Percentiles rank a stretch among this genome's conserved stretches.
Conservation (phyloP, 371 early-diverging fungal species). For the Basidiobolus heterosporus region DNA sequence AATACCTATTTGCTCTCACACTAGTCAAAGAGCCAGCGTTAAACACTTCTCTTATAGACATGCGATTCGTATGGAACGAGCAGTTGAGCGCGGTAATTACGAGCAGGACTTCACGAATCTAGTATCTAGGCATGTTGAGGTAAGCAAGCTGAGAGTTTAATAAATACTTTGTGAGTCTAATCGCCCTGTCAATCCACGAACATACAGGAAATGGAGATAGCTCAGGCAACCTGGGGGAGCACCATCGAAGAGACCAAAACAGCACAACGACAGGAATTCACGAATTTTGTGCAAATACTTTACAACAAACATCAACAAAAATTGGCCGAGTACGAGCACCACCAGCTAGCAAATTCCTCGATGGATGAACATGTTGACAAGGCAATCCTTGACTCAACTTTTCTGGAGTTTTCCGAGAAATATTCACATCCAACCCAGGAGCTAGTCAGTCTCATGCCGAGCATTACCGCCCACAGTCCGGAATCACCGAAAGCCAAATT, state of each 20-base stretch:
- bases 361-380: background rate
- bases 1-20: too few relatives aligned
- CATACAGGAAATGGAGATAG: slow-evolving; percentile 28
- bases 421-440: background rate
- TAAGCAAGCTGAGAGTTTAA: background rate
- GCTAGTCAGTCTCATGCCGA: slow-evolving; percentile 2
- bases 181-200: too few relatives aligned
- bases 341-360: background rate
- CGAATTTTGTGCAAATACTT: slow-evolving; percentile 47
- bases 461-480: slow-evolving; percentile 5
- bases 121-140: slow-evolving; percentile 33
- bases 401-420: slow-evolving; percentile 1
- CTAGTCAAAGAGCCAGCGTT: too few relatives aligned
- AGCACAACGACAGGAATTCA: slow-evolving; percentile 42
- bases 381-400: slow-evolving; percentile 1
- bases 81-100: slow-evolving; percentile 1
- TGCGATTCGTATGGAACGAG: too few relatives aligned
- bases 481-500: slow-evolving; percentile 1
- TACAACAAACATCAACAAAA: slow-evolving; percentile 14
- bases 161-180: background rate
- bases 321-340: background rate
- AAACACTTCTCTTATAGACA: too few relatives aligned
- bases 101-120: slow-evolving; percentile 21
- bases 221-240: slow-evolving; percentile 41
- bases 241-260: slow-evolving; percentile 35